Evolutionary conservation across 2,329 filamentous ascomycete species (phyloP).

Genomic region (Orbilia brochopaga): DNA sequence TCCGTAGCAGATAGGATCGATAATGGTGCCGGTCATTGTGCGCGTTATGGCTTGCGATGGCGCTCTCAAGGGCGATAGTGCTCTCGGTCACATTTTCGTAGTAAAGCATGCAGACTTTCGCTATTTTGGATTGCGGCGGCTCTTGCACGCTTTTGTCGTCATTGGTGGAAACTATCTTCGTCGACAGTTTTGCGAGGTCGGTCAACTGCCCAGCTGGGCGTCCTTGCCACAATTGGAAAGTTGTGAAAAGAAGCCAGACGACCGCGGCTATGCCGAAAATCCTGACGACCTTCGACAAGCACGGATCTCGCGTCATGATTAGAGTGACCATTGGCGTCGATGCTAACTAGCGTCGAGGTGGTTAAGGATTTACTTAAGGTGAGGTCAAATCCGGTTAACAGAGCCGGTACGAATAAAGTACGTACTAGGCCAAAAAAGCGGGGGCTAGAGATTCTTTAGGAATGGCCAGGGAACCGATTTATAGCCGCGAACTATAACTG

Average conservation of each 20-base stretch:
- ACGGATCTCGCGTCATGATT: constrained; percentile 10
- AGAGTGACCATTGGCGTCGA: background rate
- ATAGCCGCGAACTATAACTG: background rate
- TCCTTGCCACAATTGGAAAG: constrained; percentile 8
- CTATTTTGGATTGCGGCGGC: constrained; percentile 9
- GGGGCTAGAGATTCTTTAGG: background rate
- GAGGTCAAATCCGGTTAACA: too few species aligned
- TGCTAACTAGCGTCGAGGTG: background rate
- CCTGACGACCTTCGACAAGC: constrained; percentile 3
- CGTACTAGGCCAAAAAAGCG: background rate
- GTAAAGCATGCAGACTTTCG: constrained; percentile 14
- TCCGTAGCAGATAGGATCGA: constrained; percentile 12
- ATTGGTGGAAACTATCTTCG: background rate
- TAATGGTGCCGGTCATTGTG: constrained; percentile 19
- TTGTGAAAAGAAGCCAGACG: constrained; percentile 18
- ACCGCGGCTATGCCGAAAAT: constrained; percentile 15
- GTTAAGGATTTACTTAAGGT: too few species aligned
- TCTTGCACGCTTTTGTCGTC: background rate
- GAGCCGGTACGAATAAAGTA: background rate
- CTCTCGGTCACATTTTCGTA: constrained; percentile 17
- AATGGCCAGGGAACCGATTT: background rate
- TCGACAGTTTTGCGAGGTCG: constrained; percentile 1
- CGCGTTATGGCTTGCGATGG: constrained; percentile 16
- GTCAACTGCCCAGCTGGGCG: background rate
- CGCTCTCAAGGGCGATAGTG: constrained; percentile 11